phyloP scores from a whole-genome alignment of 257 asterid genomes.

The Jacaranda mimosifolia region DNA sequence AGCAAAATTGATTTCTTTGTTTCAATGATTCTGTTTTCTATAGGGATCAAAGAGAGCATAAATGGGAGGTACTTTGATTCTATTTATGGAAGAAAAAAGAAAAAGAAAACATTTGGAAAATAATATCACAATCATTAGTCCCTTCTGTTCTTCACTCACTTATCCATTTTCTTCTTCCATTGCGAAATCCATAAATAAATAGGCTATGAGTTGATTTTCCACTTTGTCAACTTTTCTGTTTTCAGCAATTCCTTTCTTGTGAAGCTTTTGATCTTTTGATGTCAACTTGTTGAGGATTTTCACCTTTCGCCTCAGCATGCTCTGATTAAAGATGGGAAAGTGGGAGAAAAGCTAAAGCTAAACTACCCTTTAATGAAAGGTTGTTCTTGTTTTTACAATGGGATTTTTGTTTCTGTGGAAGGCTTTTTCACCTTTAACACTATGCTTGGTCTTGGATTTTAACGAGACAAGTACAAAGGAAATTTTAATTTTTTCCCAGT shows the following conservation, averaged over 20 bases:
- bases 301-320: slow-evolving; percentile 41
- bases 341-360: slow-evolving; percentile 27
- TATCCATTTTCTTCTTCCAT: slow-evolving; percentile 32
- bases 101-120: slow-evolving; percentile 25
- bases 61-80: slow-evolving; percentile 43
- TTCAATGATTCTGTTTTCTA: slow-evolving; percentile 15
- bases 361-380: not conserved
- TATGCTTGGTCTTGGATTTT: not conserved
- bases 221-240: slow-evolving; percentile 30
- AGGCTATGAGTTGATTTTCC: slow-evolving; percentile 41
- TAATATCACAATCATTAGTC: slow-evolving; percentile 51
- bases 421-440: not conserved
- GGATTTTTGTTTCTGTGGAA: slow-evolving; percentile 3
- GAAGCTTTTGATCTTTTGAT: slow-evolving; percentile 35
- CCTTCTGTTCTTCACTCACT: slow-evolving; percentile 42
- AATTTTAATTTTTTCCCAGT: too few species aligned
- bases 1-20: slow-evolving; percentile 24
- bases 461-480: too few species aligned
- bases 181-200: slow-evolving; percentile 8
- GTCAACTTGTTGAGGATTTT: slow-evolving; percentile 46
- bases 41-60: slow-evolving; percentile 34
- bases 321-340: slow-evolving; percentile 27
- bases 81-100: slow-evolving; percentile 43
- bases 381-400: slow-evolving; percentile 8
- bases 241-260: slow-evolving; percentile 17